phyloP scores from a whole-genome alignment of 257 asterid species.

The Echites panduratus region DNA sequence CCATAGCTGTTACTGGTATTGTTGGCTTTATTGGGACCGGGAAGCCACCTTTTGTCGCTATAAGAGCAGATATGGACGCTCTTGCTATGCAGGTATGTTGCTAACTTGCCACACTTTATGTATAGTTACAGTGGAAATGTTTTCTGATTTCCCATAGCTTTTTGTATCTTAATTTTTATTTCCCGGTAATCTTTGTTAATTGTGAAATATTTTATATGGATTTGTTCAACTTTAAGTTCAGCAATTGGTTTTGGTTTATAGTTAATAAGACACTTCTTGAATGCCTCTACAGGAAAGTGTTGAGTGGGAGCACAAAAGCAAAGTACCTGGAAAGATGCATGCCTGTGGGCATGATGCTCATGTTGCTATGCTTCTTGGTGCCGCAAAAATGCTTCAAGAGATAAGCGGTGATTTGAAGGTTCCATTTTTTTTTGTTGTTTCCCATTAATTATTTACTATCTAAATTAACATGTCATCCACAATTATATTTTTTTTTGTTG shows the following conservation, averaged over 20 bases:
- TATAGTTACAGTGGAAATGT: background rate
- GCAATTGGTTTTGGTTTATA: background rate
- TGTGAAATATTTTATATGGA: background rate
- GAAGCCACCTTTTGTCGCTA: slow-evolving; percentile 55
- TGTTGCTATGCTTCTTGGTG: slow-evolving; percentile 75
- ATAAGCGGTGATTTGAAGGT: slow-evolving; percentile 40
- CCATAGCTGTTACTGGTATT: slow-evolving; percentile 60
- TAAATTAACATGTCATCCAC: background rate
- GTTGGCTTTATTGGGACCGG: slow-evolving; percentile 60
- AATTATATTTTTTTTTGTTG: too few relatives aligned
- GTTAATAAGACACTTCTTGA: background rate
- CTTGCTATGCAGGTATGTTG: slow-evolving; percentile 45
- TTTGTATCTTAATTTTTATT: too few relatives aligned
- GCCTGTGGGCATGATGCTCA: slow-evolving; percentile 82
- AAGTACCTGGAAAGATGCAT: slow-evolving; percentile 66
- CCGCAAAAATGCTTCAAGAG: slow-evolving; percentile 61
- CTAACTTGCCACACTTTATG: background rate
- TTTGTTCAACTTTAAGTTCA: background rate
- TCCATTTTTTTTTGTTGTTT: background rate
- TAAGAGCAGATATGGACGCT: slow-evolving; percentile 79
- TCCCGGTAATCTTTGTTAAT: too few relatives aligned
- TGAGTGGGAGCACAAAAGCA: slow-evolving; percentile 75
- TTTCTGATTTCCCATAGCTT: background rate
- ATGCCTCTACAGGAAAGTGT: slow-evolving; percentile 47
- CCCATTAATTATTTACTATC: background rate